phyloP scores from a whole-genome alignment of 805 yeast genomes.

The Barnettozyma botsteinii region DNA sequence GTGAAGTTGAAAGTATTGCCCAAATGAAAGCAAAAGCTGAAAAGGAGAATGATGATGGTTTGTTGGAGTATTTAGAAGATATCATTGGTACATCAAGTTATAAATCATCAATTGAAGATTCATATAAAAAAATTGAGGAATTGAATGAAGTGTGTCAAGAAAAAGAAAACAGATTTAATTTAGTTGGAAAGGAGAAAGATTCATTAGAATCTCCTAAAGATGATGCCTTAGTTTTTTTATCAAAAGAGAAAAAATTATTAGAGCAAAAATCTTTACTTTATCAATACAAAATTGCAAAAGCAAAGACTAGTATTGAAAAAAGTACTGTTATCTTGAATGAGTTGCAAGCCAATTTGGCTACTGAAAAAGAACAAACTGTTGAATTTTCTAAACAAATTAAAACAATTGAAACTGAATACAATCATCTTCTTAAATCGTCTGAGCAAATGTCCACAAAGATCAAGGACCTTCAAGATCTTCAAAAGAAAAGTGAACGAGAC shows the following conservation, averaged over 20 bases:
- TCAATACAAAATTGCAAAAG: constrained; percentile 45
- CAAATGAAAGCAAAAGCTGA: constrained; percentile 99
- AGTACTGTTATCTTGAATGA: constrained; percentile 34
- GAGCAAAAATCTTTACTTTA: constrained; percentile 47
- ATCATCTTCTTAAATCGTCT: constrained; percentile 18
- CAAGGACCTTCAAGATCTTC: constrained; percentile 29
- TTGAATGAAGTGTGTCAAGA: constrained; percentile 76
- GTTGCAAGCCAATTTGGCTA: constrained; percentile 35
- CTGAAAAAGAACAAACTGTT: constrained; percentile 38
- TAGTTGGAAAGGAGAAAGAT: constrained; percentile 72
- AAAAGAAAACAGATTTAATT: constrained; percentile 70
- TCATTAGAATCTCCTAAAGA: constrained; percentile 57
- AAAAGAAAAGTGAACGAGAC: constrained; percentile 45
- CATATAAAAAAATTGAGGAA: constrained; percentile 56
- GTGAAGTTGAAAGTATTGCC: constrained; percentile 97
- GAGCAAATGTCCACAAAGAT: constrained; percentile 25
- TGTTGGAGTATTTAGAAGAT: constrained; percentile 91
- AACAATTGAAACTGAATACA: constrained; percentile 27
- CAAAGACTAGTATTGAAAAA: constrained; percentile 34
- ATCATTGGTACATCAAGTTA: constrained; percentile 91
- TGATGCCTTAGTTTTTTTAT: constrained; percentile 61
- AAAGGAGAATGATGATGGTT: constrained; percentile 84
- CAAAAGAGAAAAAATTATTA: constrained; percentile 55
- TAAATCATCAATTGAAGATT: constrained; percentile 67
- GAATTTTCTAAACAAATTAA: constrained; percentile 36